These are phyloP conservation scores for Thamnidium elegans DNA, from an alignment of 192 early-diverging fungal genomes.

Conservation along the genomic window DNA sequence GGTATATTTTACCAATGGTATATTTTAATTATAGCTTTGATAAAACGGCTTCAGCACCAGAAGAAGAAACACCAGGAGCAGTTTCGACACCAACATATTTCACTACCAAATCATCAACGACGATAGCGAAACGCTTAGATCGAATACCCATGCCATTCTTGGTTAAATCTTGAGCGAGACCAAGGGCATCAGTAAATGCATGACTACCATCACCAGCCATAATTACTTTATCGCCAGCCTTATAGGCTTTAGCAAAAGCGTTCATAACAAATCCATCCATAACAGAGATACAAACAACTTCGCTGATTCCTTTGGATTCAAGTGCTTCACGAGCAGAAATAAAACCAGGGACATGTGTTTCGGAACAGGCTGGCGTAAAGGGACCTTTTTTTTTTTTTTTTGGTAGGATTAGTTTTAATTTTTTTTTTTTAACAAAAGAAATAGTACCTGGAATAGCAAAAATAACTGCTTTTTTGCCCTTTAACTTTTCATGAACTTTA, in stretches of 20 bases:
- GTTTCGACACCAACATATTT: conserved; percentile 70
- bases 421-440: conserved; percentile 1
- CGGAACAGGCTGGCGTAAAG: conserved; percentile 68
- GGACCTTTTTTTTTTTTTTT: conserved; percentile 20
- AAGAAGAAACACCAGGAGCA: conserved; percentile 45
- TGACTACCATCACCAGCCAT: conserved; percentile 79
- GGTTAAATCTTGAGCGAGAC: conserved; percentile 59
- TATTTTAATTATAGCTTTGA: conserved; percentile 45
- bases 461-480: conserved; percentile 62
- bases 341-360: conserved; percentile 67
- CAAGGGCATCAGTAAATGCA: conserved; percentile 63
- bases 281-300: conserved; percentile 65
- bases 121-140: conserved; percentile 68
- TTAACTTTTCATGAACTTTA: conserved; percentile 48
- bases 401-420: neutral
- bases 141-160: conserved; percentile 65
- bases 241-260: conserved; percentile 50
- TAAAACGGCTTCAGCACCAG: conserved; percentile 53
- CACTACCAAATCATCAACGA: conserved; percentile 70
- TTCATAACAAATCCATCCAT: conserved; percentile 55
- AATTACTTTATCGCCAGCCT: conserved; percentile 51
- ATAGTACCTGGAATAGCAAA: conserved; percentile 55
- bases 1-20: too few relatives aligned
- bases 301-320: conserved; percentile 66
- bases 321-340: conserved; percentile 52